phyloP scores from a whole-genome alignment of 768 basidiomycete species.

The Kwoniella sp. region DNA sequence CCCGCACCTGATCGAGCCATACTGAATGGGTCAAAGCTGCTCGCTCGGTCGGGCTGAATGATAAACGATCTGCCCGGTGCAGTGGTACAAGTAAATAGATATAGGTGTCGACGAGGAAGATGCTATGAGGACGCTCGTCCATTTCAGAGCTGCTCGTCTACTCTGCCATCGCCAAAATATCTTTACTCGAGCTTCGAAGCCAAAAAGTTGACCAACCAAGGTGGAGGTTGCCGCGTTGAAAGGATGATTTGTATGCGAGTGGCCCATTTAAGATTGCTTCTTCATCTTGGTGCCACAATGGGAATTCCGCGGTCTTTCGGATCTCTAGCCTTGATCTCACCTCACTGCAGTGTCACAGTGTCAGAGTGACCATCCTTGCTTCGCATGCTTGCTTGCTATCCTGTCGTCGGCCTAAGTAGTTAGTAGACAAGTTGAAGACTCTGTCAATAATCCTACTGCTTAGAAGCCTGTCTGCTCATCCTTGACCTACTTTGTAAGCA shows the following conservation, averaged over 20 bases:
- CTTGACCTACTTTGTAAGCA: background rate
- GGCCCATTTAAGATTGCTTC: background rate
- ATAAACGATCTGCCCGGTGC: no score
- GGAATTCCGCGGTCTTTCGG: background rate
- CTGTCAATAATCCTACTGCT: no score
- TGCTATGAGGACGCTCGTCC: no score
- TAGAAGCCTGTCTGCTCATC: background rate
- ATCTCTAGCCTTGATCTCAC: constrained; percentile 2
- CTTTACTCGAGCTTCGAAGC: background rate
- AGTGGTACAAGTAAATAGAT: no score
- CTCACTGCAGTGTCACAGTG: no score
- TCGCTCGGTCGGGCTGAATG: no score
- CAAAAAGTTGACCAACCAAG: constrained; percentile 17
- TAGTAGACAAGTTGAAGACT: background rate
- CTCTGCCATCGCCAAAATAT: background rate
- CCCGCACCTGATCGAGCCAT: constrained; percentile 29
- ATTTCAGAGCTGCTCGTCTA: no score
- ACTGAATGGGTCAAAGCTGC: constrained; percentile 4
- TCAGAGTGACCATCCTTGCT: no score
- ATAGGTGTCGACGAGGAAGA: no score
- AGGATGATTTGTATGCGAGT: background rate
- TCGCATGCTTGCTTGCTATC: no score
- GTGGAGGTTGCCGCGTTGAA: constrained; percentile 12
- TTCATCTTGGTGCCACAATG: background rate
- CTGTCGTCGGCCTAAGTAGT: no score